Percentiles rank a stretch among this genome's conserved stretches.
phyloP scores from a whole-genome alignment of 768 basidiomycete genomes.

The Guyanaporus albipodus region DNA sequence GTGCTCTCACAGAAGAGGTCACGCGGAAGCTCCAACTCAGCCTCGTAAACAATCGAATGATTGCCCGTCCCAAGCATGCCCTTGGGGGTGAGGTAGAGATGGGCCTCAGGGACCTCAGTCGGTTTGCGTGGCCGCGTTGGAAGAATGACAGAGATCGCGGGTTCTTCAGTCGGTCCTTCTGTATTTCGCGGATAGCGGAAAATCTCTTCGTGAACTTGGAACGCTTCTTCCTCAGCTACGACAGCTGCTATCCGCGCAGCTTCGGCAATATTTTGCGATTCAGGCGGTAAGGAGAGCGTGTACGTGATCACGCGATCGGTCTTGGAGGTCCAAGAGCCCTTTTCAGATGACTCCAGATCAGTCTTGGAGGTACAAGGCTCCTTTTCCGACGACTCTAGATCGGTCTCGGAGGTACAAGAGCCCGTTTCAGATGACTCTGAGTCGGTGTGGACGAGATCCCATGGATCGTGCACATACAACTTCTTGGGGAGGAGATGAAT shows the following conservation, averaged over 20 bases:
- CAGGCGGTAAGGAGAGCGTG: constrained; percentile 20
- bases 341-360: background rate
- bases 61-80: constrained; percentile 40
- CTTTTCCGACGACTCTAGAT: constrained; percentile 2
- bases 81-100: constrained; percentile 43
- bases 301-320: constrained; percentile 28
- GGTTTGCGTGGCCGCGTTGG: constrained; percentile 23
- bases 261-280: constrained; percentile 6
- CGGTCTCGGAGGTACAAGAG: constrained; percentile 27
- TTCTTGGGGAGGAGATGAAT: constrained; percentile 37
- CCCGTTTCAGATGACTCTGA: background rate
- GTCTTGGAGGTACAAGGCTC: constrained; percentile 17
- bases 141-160: constrained; percentile 27
- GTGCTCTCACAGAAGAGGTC: constrained; percentile 33
- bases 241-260: constrained; percentile 5
- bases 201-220: background rate
- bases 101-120: constrained; percentile 36
- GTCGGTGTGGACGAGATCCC: constrained; percentile 22
- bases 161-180: constrained; percentile 24
- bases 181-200: constrained; percentile 20
- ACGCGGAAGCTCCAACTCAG: constrained; percentile 49
- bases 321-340: constrained; percentile 24
- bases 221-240: constrained; percentile 2
- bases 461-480: constrained; percentile 44
- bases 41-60: constrained; percentile 49